These are phyloP conservation scores for Suillus lakei DNA, from an alignment of 768 basidiomycete species.

Conservation along the genomic window DNA sequence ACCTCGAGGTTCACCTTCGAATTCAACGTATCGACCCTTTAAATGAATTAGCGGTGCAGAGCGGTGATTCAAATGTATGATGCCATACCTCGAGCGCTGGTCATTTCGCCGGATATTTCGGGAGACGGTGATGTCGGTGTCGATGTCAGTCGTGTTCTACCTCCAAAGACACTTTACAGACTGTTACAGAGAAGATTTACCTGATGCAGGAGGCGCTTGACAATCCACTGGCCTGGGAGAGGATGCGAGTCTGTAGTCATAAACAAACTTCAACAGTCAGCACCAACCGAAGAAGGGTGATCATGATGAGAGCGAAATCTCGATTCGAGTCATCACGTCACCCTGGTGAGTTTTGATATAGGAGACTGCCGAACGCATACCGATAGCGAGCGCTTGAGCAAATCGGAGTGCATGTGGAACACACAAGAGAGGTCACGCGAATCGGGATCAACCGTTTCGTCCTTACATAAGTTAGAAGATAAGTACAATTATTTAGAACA, in stretches of 20 bases:
- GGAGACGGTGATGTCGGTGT: neutral
- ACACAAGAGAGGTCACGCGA: no score
- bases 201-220: neutral
- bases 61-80: neutral
- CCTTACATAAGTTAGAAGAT: no score
- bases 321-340: no score
- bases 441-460: no score
- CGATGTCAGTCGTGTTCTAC: neutral
- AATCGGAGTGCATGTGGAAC: no score
- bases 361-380: no score
- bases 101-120: neutral
- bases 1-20: neutral
- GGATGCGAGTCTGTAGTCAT: neutral
- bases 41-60: neutral
- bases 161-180: neutral
- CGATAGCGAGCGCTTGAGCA: no score
- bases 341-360: no score
- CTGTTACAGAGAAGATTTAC: neutral
- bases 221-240: neutral
- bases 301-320: no score
- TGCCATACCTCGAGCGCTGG: neutral
- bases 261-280: neutral
- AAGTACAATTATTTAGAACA: no score
- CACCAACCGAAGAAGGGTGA: neutral
- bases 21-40: neutral